Evolutionary conservation across 2,329 filamentous ascomycete species (phyloP).

Genomic region (Beauveria bassiana): DNA sequence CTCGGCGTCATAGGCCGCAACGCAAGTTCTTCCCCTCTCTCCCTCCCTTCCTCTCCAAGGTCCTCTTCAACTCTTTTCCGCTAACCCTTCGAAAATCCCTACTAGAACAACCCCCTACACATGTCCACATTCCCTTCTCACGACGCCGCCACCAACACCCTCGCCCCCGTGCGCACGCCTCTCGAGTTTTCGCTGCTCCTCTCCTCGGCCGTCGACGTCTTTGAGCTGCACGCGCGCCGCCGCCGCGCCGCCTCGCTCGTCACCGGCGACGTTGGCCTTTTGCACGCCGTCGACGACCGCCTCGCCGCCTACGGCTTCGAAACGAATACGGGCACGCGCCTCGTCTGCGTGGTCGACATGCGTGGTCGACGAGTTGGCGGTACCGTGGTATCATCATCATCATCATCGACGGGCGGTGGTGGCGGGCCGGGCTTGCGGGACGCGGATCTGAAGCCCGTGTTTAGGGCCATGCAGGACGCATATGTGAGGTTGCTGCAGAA

Average conservation of each 20-base stretch:
- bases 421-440: constrained; percentile 63
- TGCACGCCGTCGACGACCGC: constrained; percentile 90
- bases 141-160: constrained; percentile 45
- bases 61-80: neutral
- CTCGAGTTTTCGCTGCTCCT: constrained; percentile 89
- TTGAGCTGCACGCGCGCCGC: constrained; percentile 71
- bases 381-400: constrained; percentile 16
- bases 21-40: constrained; percentile 40
- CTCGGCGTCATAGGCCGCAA: constrained; percentile 91
- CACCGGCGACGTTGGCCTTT: constrained; percentile 80
- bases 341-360: constrained; percentile 88
- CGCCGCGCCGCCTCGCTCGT: constrained; percentile 29
- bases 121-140: constrained; percentile 81
- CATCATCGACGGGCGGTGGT: constrained; percentile 11
- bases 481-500: constrained; percentile 87
- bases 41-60: neutral
- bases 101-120: constrained; percentile 90
- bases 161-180: constrained; percentile 55
- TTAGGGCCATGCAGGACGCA: constrained; percentile 84
- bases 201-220: constrained; percentile 86
- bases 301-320: constrained; percentile 92
- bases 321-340: constrained; percentile 88
- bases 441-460: constrained; percentile 83
- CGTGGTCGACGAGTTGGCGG: constrained; percentile 54
- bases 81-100: neutral